Evolutionary conservation across 352 stramenopile genomes (phyloP).

Genomic region (Pythium oligandrum): DNA sequence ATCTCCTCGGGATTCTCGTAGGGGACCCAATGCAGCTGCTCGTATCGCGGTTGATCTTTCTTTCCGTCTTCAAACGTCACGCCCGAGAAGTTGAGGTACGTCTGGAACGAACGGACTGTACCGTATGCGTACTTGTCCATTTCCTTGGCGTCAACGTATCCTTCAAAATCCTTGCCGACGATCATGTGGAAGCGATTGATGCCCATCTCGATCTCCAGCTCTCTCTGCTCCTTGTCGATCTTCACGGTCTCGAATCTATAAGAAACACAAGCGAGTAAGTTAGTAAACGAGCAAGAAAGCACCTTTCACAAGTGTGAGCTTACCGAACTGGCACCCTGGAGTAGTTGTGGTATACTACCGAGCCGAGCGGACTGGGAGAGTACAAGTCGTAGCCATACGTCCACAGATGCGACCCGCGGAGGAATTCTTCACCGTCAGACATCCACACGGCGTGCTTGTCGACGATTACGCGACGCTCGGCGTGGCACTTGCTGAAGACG

Average conservation of each 20-base stretch:
- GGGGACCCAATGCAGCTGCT: slow-evolving; percentile 42
- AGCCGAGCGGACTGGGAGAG: slow-evolving; percentile 26
- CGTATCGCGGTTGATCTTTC: slow-evolving; percentile 25
- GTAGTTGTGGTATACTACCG: slow-evolving; percentile 48
- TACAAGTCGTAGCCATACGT: slow-evolving; percentile 39
- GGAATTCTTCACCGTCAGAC: slow-evolving; percentile 39
- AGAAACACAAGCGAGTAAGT: background rate
- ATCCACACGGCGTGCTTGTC: slow-evolving; percentile 72
- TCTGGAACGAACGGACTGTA: slow-evolving; percentile 23
- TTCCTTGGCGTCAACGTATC: slow-evolving; percentile 25
- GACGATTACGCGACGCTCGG: slow-evolving; percentile 62
- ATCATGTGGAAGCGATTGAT: slow-evolving; percentile 33
- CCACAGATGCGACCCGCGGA: slow-evolving; percentile 31
- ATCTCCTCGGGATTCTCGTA: slow-evolving; percentile 25
- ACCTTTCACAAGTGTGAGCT: background rate
- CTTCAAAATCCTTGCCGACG: slow-evolving; percentile 25
- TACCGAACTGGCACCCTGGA: slow-evolving; percentile 29
- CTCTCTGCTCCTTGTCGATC: slow-evolving; percentile 23
- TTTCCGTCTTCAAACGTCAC: slow-evolving; percentile 22
- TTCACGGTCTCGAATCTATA: slow-evolving; percentile 27
- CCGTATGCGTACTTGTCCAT: slow-evolving; percentile 33
- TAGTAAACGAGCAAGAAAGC: background rate
- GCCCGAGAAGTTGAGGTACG: slow-evolving; percentile 35
- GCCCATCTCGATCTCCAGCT: slow-evolving; percentile 24
- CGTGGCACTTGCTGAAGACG: slow-evolving; percentile 84